Evolutionary conservation across 1,284 basidiomycete genomes (phyloP), one percentile per base, ranked within the genome.

Genomic region (Neonothopanus nambi): DNA sequence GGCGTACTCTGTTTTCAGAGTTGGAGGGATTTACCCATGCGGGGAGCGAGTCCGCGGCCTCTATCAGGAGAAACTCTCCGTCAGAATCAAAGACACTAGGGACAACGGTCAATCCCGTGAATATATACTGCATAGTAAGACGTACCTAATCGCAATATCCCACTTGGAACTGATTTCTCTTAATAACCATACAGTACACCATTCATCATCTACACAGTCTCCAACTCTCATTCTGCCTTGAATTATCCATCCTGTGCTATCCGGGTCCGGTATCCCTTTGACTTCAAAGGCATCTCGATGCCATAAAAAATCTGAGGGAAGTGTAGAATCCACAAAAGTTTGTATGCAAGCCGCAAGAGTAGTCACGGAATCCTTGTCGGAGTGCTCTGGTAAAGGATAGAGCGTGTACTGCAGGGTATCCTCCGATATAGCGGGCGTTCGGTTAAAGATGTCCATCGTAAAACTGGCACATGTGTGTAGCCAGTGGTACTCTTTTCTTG

Each of bases 31-130:
- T 89, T 41, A 98, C 85, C 97, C 96, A 99, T 1, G 79, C 73
- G 3, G 96, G 95, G 9, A 99, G 75, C 45, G 77, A 80, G 52
- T 98, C 90, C 9, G 97, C 97, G 3, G 93, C 96, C 72, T 99
- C 96, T 59, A 99, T 98, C 56, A 99, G 80, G 38, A 99, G 71
- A 65, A 99, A 98, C 64, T 99, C 93, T 26, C 97, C 97, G 68
- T 99, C 96, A 3, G 90, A 87, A 71, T 98, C 96, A 57, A 82
- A 85, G 1, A 89, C 80, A 60, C 93, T 92, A 52, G 3, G 11
- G 13, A 20, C 30, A 51, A 35, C 28, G 38, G 26, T 47, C 40
- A 12, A 55, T 38, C 53, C 58, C 6, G 54, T 36, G 50, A 23
- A 52, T 54, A 52, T 21, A 43, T 21, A 37, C 24, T 35, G 20